A percentile compares a stretch with the other conserved stretches of the same genome.
Evolutionary conservation across 768 basidiomycete genomes (phyloP).

Genomic region (Termitomyces heimii): DNA sequence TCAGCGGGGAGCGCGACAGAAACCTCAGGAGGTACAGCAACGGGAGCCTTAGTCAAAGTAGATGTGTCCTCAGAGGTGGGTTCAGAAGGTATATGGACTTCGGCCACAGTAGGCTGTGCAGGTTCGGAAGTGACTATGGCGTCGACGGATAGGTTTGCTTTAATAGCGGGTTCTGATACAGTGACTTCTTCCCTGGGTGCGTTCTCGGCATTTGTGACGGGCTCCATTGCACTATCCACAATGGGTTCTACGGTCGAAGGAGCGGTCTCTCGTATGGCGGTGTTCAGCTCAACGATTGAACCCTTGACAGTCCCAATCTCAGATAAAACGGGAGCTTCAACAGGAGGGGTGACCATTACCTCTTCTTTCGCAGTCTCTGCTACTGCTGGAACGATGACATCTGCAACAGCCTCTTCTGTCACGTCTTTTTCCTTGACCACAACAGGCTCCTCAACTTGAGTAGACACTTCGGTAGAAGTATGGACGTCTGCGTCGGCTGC

Average conservation of each 20-base stretch:
- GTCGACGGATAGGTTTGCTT: background rate
- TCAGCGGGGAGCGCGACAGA: background rate
- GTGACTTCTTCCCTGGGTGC: background rate
- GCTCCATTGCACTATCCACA: background rate
- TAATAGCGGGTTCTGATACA: background rate
- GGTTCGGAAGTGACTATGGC: background rate
- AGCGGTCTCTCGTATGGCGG: background rate
- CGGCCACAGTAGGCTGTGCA: background rate
- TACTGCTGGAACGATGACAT: background rate
- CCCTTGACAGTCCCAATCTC: background rate
- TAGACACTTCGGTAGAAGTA: background rate
- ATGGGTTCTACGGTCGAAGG: background rate
- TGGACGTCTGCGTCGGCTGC: background rate
- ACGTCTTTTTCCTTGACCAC: background rate
- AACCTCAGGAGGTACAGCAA: background rate
- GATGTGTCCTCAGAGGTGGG: background rate
- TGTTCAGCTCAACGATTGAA: background rate
- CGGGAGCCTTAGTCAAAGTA: background rate
- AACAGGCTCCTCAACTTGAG: background rate
- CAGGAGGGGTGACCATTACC: background rate
- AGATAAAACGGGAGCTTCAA: background rate
- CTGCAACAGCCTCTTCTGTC: background rate
- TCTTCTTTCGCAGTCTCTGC: background rate
- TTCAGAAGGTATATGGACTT: background rate
- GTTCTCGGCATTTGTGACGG: slow-evolving; percentile 1